phyloP scores from a whole-genome alignment of 257 asterid species.

The Solanum infundibuliforme region DNA sequence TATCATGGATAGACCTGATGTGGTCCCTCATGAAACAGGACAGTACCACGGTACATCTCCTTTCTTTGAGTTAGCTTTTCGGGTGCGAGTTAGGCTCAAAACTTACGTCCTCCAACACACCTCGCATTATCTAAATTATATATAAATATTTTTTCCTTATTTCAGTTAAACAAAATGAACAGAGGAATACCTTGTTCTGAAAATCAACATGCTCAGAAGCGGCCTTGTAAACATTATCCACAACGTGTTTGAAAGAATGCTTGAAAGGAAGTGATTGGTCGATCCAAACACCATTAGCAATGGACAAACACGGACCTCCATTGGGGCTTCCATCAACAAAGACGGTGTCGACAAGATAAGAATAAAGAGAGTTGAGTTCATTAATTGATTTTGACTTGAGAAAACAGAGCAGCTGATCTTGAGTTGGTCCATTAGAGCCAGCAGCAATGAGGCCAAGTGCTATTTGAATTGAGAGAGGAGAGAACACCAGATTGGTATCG shows the following conservation, averaged over 20 bases:
- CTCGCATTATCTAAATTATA: not conserved
- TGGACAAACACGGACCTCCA: conserved; percentile 11
- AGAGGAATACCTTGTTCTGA: not conserved
- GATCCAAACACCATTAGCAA: conserved; percentile 50
- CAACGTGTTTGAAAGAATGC: conserved; percentile 16
- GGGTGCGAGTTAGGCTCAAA: not conserved
- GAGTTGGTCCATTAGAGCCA: not conserved
- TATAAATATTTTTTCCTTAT: not conserved
- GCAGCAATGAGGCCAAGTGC: not conserved
- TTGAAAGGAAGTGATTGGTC: conserved; percentile 35
- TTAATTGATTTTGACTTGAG: not conserved
- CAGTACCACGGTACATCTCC: not conserved
- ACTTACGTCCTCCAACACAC: not conserved
- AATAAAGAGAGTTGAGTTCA: not conserved
- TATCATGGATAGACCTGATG: not conserved
- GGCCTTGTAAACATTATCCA: not conserved
- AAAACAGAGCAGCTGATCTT: not conserved
- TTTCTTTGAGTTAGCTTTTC: not conserved
- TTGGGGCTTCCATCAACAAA: not conserved
- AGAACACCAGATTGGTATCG: conserved; percentile 6
- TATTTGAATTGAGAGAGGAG: conserved; percentile 15
- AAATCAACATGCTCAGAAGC: not conserved
- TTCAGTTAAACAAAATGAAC: not conserved
- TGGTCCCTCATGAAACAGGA: not conserved
- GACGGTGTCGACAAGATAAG: not conserved